Evolutionary conservation across 257 asterid species (phyloP).

Genomic region (Primulina eburnea): DNA sequence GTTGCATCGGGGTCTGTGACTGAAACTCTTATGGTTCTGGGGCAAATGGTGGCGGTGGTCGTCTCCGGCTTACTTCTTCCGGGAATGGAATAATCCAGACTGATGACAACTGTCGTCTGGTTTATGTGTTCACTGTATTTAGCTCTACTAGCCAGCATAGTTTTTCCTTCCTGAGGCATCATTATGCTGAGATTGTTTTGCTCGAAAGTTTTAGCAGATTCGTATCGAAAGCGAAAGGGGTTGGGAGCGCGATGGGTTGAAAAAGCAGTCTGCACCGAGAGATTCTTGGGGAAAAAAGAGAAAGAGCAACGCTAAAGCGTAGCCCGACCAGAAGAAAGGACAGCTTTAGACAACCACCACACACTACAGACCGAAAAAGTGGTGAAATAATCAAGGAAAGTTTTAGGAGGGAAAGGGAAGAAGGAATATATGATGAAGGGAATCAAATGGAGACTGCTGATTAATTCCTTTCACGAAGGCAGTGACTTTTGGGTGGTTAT

Average conservation of each 20-base stretch:
- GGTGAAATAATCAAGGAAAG: constrained; percentile 5
- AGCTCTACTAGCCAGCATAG: constrained; percentile 32
- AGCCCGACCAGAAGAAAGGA: constrained; percentile 13
- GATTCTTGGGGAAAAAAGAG: constrained; percentile 45
- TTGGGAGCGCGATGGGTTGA: constrained; percentile 7
- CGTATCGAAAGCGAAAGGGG: constrained; percentile 47
- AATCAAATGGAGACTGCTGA: constrained; percentile 29
- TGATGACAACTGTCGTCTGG: constrained; percentile 31
- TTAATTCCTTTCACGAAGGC: neutral
- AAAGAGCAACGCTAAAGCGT: constrained; percentile 32
- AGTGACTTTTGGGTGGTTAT: constrained; percentile 26
- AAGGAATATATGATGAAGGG: constrained; percentile 29
- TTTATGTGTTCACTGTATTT: constrained; percentile 57
- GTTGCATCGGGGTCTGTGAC: constrained; percentile 86
- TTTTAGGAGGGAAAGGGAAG: constrained; percentile 7
- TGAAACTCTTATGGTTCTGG: constrained; percentile 48
- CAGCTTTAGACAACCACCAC: constrained; percentile 22
- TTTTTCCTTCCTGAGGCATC: constrained; percentile 24
- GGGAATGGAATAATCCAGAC: constrained; percentile 24
- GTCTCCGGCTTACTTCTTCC: constrained; percentile 19
- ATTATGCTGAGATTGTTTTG: constrained; percentile 5
- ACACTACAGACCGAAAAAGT: neutral
- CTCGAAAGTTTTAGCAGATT: constrained; percentile 30
- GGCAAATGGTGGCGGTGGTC: constrained; percentile 10
- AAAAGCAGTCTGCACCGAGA: constrained; percentile 11